phyloP scores from a whole-genome alignment of 2,329 filamentous ascomycete genomes.

The Aureobasidium zeae region DNA sequence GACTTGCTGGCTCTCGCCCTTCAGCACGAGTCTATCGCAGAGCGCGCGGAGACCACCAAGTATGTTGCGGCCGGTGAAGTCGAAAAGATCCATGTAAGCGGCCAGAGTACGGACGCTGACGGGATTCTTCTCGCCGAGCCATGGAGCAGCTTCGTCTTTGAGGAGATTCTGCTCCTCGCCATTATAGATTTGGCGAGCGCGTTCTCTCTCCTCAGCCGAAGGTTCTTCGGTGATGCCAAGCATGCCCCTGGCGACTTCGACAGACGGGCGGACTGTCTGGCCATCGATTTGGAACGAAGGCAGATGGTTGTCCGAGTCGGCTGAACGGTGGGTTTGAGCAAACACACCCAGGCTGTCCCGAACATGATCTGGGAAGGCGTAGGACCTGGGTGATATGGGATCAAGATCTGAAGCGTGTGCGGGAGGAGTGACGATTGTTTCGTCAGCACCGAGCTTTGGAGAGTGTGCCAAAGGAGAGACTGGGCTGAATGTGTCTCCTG shows the following conservation, averaged over 20 bases:
- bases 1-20: slow-evolving; percentile 91
- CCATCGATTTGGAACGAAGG: slow-evolving; percentile 39
- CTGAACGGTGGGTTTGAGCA: neutral
- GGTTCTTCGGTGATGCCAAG: slow-evolving; percentile 31
- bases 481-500: slow-evolving; percentile 1
- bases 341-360: slow-evolving; percentile 3
- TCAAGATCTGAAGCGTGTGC: neutral
- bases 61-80: slow-evolving; percentile 75
- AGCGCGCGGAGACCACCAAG: slow-evolving; percentile 68
- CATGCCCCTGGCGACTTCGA: slow-evolving; percentile 13
- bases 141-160: slow-evolving; percentile 72
- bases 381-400: neutral
- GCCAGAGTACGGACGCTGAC: slow-evolving; percentile 47
- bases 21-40: slow-evolving; percentile 71
- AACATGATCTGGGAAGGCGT: neutral
- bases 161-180: slow-evolving; percentile 73
- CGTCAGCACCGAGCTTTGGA: neutral
- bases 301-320: neutral
- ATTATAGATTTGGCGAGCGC: slow-evolving; percentile 74
- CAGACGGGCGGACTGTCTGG: slow-evolving; percentile 28
- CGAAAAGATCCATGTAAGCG: slow-evolving; percentile 88
- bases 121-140: slow-evolving; percentile 65
- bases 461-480: slow-evolving; percentile 13
- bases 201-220: slow-evolving; percentile 61
- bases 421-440: slow-evolving; percentile 5